These are phyloP conservation scores for Microbotryum saponariae DNA, from an alignment of 1,284 basidiomycete genomes.

Conservation along the genomic window DNA sequence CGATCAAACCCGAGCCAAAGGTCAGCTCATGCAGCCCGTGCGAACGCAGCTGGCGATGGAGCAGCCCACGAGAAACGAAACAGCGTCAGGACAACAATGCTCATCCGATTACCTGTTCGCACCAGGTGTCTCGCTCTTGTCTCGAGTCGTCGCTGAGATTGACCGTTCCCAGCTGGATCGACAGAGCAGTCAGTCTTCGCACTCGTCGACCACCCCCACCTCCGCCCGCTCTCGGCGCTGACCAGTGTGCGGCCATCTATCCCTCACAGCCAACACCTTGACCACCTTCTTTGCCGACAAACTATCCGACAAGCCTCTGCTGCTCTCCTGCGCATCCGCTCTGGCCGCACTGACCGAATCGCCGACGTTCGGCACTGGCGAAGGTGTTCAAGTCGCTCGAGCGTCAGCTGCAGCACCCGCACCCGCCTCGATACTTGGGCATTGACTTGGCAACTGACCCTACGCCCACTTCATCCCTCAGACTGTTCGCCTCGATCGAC, in stretches of 20 bases:
- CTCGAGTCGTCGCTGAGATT: conserved; percentile 55
- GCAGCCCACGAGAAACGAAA: too few species aligned
- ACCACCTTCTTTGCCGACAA: conserved; percentile 77
- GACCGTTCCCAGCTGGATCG: conserved; percentile 62
- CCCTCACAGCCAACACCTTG: conserved; percentile 62
- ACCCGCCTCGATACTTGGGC: conserved; percentile 1
- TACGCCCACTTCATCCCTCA: conserved; percentile 38
- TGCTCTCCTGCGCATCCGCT: conserved; percentile 63
- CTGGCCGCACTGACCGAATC: conserved; percentile 60
- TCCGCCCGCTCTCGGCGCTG: not conserved
- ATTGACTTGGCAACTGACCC: too few species aligned
- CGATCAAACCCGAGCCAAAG: conserved; percentile 67
- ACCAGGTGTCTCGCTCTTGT: conserved; percentile 69
- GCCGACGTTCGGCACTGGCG: conserved; percentile 60
- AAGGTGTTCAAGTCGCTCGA: conserved; percentile 59
- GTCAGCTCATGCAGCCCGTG: conserved; percentile 43
- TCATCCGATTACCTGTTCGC: too few species aligned
- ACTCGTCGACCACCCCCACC: not conserved
- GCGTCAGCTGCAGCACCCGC: conserved; percentile 50
- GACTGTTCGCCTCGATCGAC: conserved; percentile 67
- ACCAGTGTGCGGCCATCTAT: not conserved
- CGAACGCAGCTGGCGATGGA: too few species aligned
- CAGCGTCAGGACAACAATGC: too few species aligned
- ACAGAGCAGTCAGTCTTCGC: conserved; percentile 59
- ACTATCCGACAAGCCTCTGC: conserved; percentile 69